These are phyloP conservation scores for Pestalotiopsis sp. DNA, from an alignment of 2,329 filamentous ascomycete species.

Conservation along the genomic window DNA sequence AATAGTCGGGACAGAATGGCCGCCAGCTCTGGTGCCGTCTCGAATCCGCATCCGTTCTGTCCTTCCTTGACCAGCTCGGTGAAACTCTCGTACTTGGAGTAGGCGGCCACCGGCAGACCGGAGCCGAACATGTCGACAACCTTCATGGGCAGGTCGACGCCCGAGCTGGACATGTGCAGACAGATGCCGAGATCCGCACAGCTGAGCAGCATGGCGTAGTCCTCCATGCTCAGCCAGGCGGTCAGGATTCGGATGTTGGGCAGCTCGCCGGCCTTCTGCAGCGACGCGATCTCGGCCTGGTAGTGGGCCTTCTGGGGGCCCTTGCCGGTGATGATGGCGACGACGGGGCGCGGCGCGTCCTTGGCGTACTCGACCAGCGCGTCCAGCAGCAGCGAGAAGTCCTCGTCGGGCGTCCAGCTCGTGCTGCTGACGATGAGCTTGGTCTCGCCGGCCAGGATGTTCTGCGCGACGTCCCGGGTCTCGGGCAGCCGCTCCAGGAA, in stretches of 20 bases:
- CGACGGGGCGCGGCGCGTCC: conserved; percentile 58
- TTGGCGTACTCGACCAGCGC: conserved; percentile 75
- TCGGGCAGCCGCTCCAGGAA: conserved; percentile 69
- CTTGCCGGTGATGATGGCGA: conserved; percentile 93
- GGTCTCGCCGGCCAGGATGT: conserved; percentile 58
- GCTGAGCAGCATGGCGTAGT: conserved; percentile 83
- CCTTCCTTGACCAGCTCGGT: conserved; percentile 86
- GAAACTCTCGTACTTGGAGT: conserved; percentile 84
- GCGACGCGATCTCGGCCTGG: conserved; percentile 59
- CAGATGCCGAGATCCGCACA: conserved; percentile 88
- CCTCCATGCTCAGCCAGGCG: conserved; percentile 79
- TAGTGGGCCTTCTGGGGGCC: conserved; percentile 83
- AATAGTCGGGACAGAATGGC: conserved; percentile 67
- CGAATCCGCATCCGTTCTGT: conserved; percentile 83
- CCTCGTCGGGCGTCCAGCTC: conserved; percentile 96
- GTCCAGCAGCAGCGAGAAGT: conserved; percentile 84
- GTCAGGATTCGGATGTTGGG: conserved; percentile 72
- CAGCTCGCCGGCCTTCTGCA: conserved; percentile 64
- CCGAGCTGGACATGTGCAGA: conserved; percentile 89
- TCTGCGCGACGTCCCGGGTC: conserved; percentile 58
- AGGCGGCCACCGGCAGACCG: conserved; percentile 86
- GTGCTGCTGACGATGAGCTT: conserved; percentile 87
- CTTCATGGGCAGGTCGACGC: conserved; percentile 97
- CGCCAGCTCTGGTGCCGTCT: conserved; percentile 65
- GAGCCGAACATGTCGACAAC: conserved; percentile 99